Conservation (phyloP, 768 basidiomycete species). For the Lactifluus pinguis region DNA sequence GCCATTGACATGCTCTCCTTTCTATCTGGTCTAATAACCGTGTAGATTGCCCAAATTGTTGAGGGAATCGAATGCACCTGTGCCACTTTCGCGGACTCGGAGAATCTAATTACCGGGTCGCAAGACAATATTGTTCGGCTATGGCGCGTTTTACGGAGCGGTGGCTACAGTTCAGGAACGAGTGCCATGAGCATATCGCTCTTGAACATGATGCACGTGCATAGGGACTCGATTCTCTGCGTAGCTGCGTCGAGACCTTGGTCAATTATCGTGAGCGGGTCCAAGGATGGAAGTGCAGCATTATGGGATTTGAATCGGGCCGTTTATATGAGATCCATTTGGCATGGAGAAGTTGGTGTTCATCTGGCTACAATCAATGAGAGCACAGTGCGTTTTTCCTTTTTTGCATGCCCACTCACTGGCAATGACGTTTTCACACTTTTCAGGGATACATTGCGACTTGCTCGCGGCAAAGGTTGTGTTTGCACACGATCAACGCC, state of each 20-base stretch:
- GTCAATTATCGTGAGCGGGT: conserved; percentile 78
- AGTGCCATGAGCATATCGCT: conserved; percentile 29
- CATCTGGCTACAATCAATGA: conserved; percentile 74
- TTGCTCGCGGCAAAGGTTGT: conserved; percentile 61
- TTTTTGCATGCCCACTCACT: neutral
- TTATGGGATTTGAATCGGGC: conserved; percentile 88
- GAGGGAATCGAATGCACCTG: conserved; percentile 68
- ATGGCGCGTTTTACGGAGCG: conserved; percentile 55
- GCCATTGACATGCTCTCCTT: conserved; percentile 5
- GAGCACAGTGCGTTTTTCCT: conserved; percentile 54
- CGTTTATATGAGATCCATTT: conserved; percentile 70
- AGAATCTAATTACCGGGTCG: conserved; percentile 71
- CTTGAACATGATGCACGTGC: conserved; percentile 74
- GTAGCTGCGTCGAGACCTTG: conserved; percentile 71
- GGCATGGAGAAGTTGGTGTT: conserved; percentile 52
- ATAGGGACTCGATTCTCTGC: conserved; percentile 56
- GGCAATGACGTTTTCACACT: neutral
- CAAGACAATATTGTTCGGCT: conserved; percentile 74
- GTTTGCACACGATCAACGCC: conserved; percentile 81
- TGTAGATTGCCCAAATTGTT: conserved; percentile 62
- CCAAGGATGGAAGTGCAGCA: conserved; percentile 76
- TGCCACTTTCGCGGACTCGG: conserved; percentile 67
- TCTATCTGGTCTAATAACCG: neutral
- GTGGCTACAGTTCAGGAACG: conserved; percentile 10
- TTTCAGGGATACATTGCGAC: conserved; percentile 79